These are phyloP conservation scores for Nitzschia putrida DNA, from an alignment of 108 stramenopile species.

Conservation along the genomic window DNA sequence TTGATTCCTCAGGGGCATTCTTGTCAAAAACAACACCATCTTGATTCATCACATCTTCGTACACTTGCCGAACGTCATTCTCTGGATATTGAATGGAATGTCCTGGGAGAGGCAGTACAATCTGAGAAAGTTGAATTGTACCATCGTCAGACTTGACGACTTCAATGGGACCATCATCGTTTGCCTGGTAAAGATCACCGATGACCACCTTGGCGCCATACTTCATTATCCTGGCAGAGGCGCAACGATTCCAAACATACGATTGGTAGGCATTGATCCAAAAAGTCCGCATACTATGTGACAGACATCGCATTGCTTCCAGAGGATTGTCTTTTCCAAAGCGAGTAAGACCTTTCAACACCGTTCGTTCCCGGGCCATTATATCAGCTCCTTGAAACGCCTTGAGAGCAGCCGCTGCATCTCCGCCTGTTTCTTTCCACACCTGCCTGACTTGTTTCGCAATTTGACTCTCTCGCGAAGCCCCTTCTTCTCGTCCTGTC, in stretches of 20 bases:
- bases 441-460: slow-evolving; percentile 49
- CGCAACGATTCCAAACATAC: slow-evolving; percentile 78
- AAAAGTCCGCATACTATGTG: slow-evolving; percentile 60
- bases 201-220: slow-evolving; percentile 50
- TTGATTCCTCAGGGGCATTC: slow-evolving; percentile 50
- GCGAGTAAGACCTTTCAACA: slow-evolving; percentile 73
- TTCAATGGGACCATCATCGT: slow-evolving; percentile 21
- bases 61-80: slow-evolving; percentile 67
- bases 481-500: slow-evolving; percentile 52
- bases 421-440: slow-evolving; percentile 58
- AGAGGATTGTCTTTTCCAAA: slow-evolving; percentile 59
- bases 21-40: slow-evolving; percentile 67
- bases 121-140: slow-evolving; percentile 34
- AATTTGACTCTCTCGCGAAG: slow-evolving; percentile 43
- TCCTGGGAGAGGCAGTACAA: slow-evolving; percentile 81
- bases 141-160: slow-evolving; percentile 32
- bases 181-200: slow-evolving; percentile 67
- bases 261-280: slow-evolving; percentile 88
- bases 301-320: slow-evolving; percentile 64
- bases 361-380: slow-evolving; percentile 66
- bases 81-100: slow-evolving; percentile 63
- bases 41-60: slow-evolving; percentile 42
- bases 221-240: slow-evolving; percentile 58
- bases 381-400: slow-evolving; percentile 55
- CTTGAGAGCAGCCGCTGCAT: slow-evolving; percentile 58